These are phyloP conservation scores for Dactylella cylindrospora DNA, from an alignment of 2,329 filamentous ascomycete genomes.

Conservation along the genomic window DNA sequence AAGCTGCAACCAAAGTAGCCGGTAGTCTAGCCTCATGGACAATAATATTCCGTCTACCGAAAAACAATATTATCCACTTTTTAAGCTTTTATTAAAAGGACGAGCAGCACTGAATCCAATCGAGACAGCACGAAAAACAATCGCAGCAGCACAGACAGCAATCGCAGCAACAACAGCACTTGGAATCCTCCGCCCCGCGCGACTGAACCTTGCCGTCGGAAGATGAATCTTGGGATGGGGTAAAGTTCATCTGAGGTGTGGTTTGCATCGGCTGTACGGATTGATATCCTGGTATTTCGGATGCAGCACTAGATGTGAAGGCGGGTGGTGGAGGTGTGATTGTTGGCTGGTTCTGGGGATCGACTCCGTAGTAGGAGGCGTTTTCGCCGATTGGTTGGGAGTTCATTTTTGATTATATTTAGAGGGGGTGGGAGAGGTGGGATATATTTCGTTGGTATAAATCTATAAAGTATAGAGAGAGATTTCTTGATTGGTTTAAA, in stretches of 20 bases:
- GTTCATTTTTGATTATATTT: too few relatives aligned
- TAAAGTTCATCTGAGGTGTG: neutral
- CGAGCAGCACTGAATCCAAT: slow-evolving; percentile 7
- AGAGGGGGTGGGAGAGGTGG: too few relatives aligned
- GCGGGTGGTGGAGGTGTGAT: neutral
- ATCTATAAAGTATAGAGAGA: too few relatives aligned
- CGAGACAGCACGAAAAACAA: slow-evolving; percentile 5
- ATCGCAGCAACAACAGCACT: slow-evolving; percentile 1
- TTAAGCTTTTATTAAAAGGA: slow-evolving; percentile 8
- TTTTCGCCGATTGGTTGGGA: slow-evolving; percentile 8
- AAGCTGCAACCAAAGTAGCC: too few relatives aligned
- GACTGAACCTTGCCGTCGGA: neutral
- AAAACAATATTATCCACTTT: too few relatives aligned
- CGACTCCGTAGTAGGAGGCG: slow-evolving; percentile 7
- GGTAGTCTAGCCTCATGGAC: too few relatives aligned
- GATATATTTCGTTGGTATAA: too few relatives aligned
- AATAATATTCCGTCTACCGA: too few relatives aligned
- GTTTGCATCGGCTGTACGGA: slow-evolving; percentile 2
- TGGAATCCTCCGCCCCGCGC: neutral
- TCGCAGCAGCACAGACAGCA: slow-evolving; percentile 7
- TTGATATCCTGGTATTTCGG: neutral
- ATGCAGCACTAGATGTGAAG: neutral
- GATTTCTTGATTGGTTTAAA: too few relatives aligned
- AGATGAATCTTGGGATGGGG: neutral
- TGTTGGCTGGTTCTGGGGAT: slow-evolving; percentile 1